Evolutionary conservation across 1,284 basidiomycete species (phyloP).

Genomic region (Cryptococcus depauperatus): DNA sequence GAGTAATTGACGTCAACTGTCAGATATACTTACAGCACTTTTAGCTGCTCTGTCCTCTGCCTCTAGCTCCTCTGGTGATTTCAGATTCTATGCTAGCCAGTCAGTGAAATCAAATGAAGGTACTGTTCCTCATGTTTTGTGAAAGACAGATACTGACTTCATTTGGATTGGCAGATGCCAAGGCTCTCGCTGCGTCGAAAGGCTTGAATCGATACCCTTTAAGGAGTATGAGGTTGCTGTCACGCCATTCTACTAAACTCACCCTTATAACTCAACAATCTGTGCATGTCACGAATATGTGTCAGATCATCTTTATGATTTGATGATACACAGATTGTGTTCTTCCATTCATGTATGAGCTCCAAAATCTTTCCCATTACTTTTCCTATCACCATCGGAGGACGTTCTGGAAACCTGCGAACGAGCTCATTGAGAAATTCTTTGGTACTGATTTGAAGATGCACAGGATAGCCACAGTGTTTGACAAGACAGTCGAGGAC

Average conservation of each 20-base stretch:
- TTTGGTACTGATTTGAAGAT: constrained; percentile 96
- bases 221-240: constrained; percentile 1
- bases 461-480: constrained; percentile 91
- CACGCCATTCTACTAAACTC: constrained; percentile 10
- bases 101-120: neutral
- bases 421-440: constrained; percentile 99
- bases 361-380: constrained; percentile 93
- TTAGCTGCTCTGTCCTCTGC: constrained; percentile 92
- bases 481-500: constrained; percentile 81
- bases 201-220: constrained; percentile 77
- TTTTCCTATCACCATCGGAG: constrained; percentile 86
- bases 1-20: neutral
- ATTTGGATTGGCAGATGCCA: constrained; percentile 47
- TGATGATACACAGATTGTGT: constrained; percentile 82
- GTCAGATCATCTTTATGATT: constrained; percentile 95
- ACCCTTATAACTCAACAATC: constrained; percentile 88
- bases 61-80: constrained; percentile 92
- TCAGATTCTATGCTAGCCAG: constrained; percentile 59
- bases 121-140: too few relatives aligned
- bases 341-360: constrained; percentile 85
- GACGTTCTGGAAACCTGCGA: constrained; percentile 91
- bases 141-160: constrained; percentile 48
- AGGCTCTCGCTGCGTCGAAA: constrained; percentile 49
- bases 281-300: constrained; percentile 97
- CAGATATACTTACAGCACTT: constrained; percentile 54